Conservation (phyloP, 2,329 filamentous ascomycete species). For the Penicillium palitans region DNA sequence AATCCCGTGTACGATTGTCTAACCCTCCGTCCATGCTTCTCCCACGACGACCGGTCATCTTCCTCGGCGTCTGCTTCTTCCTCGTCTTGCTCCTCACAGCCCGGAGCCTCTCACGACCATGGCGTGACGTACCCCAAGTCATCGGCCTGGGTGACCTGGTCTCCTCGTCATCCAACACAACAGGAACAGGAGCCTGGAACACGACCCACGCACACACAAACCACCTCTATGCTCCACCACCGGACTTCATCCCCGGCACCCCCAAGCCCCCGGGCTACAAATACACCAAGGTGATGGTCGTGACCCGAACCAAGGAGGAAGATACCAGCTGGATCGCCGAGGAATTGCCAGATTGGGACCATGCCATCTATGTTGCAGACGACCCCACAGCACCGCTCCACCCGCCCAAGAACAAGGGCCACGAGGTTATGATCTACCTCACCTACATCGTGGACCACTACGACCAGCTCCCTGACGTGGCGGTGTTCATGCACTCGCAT, state of each 20-base stretch:
- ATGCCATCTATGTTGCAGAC: constrained; percentile 55
- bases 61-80: constrained; percentile 37
- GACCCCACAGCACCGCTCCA: constrained; percentile 52
- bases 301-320: constrained; percentile 55
- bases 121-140: constrained; percentile 37
- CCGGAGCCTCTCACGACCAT: constrained; percentile 35
- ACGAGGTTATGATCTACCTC: constrained; percentile 64
- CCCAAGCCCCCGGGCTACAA: constrained; percentile 49
- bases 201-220: constrained; percentile 16
- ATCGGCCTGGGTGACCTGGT: constrained; percentile 41
- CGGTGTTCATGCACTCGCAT: constrained; percentile 62
- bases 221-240: constrained; percentile 30
- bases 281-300: constrained; percentile 57
- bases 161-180: constrained; percentile 11
- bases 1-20: neutral
- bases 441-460: constrained; percentile 66
- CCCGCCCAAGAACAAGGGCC: constrained; percentile 60
- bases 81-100: constrained; percentile 32
- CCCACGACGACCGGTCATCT: constrained; percentile 34
- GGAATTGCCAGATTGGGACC: constrained; percentile 51
- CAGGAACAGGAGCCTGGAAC: constrained; percentile 23
- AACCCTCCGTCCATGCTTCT: constrained; percentile 32
- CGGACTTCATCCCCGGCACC: constrained; percentile 36
- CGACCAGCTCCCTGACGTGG: constrained; percentile 57
- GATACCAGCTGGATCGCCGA: constrained; percentile 57